A percentile compares a stretch with the other conserved stretches of the same genome.
Conservation (phyloP, 306 rosid species). For the Carpinus viminea region DNA sequence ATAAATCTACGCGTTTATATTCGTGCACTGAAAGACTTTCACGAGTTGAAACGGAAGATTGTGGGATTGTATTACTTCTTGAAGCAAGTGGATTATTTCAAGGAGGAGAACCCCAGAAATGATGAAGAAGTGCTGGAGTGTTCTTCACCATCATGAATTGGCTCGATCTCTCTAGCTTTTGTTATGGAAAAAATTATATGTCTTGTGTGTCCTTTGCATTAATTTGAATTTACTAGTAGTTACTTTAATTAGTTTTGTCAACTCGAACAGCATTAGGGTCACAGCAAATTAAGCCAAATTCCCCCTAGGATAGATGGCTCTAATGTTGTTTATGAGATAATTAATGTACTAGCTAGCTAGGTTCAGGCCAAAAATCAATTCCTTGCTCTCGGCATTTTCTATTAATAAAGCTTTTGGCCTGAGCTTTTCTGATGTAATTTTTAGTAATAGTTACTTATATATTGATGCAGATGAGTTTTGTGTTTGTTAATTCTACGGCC, state of each 20-base stretch:
- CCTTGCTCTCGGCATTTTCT: no score
- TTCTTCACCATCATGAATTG: background rate
- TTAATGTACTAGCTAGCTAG: no score
- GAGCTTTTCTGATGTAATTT: no score
- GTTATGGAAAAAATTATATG: no score
- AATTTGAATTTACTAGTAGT: background rate
- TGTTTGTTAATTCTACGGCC: no score
- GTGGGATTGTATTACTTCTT: background rate
- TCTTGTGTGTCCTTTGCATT: background rate
- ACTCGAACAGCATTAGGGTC: background rate
- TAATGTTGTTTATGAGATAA: no score
- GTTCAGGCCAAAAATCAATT: no score
- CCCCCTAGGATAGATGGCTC: no score
- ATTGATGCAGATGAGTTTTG: no score
- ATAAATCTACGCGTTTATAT: background rate
- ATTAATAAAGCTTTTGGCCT: no score
- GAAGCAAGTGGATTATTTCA: background rate
- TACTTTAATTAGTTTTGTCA: background rate
- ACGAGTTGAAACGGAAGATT: slow-evolving; percentile 3
- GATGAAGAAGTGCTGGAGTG: background rate
- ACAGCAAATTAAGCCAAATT: no score
- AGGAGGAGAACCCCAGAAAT: background rate
- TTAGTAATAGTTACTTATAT: no score
- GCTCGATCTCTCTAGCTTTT: background rate
- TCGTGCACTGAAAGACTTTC: background rate